Evolutionary conservation across 148 eudicot genomes (phyloP).

Genomic region (Amaranthus palmeri): DNA sequence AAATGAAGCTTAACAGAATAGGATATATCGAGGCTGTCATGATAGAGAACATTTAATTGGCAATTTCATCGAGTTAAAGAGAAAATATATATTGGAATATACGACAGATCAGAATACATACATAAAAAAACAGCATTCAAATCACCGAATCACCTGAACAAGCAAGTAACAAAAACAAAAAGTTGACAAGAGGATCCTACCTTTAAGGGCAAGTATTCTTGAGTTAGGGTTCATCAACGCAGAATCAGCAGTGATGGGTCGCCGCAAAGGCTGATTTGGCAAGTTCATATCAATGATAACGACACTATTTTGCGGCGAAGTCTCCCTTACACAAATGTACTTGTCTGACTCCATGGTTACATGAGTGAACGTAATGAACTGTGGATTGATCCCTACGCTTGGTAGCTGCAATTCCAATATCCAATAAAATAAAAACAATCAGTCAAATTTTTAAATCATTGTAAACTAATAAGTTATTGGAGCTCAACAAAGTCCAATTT

Average conservation of each 20-base stretch:
- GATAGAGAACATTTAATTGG: background rate
- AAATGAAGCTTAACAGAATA: background rate
- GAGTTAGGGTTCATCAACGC: constrained; percentile 93
- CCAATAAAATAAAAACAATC: background rate
- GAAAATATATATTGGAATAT: too few relatives aligned
- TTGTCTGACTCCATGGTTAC: constrained; percentile 98
- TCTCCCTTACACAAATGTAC: constrained; percentile 91
- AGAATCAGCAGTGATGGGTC: constrained; percentile 91
- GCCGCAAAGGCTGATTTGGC: constrained; percentile 90
- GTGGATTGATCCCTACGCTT: constrained; percentile 76
- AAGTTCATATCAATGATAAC: constrained; percentile 83
- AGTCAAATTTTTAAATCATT: background rate
- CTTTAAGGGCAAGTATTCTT: constrained; percentile 82
- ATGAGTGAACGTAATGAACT: constrained; percentile 86
- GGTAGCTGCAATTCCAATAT: constrained; percentile 48
- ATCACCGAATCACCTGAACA: background rate
- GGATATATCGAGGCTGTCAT: background rate
- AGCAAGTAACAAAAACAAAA: too few relatives aligned
- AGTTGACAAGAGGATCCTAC: constrained; percentile 21
- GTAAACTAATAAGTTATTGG: background rate
- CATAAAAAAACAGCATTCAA: background rate
- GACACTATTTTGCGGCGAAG: constrained; percentile 83
- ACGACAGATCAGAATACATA: background rate
- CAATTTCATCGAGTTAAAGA: background rate
- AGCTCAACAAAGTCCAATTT: background rate